Evolutionary conservation across 805 yeast species (phyloP), one percentile per base, ranked within the genome.

Genomic region (Spathaspora girioi): DNA sequence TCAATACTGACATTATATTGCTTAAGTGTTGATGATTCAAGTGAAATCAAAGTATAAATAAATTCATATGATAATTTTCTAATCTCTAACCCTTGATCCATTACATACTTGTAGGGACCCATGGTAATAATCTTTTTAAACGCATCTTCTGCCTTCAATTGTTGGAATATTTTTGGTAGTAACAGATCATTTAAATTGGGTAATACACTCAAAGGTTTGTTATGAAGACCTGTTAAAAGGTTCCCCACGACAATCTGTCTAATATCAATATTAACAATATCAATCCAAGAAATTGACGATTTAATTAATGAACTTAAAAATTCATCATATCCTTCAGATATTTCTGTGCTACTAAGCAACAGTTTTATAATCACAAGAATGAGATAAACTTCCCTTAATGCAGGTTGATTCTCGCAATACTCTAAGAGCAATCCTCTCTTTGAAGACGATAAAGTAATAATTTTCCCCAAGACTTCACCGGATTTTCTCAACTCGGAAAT

Each of bases 51-150:
- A 8, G 88, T 77, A 63, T 83, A 85, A 27, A 89, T 68, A 19
- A 84, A 68, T 60, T 89, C 96, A 64, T 84, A 87, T 6, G 87
- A 75, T 38, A 86, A 78, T 61, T 87, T 87, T 49, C 96, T 76
- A 52, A 82, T 80, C 53, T 83, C 89, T 40, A 87, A 71, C 0
- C 91, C 94, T 56, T 84, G 86, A 59, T 89, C 97, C 40, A 88
- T 79, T 54, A 83, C 83, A 62, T 88, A 92, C 62, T 87, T 88
- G 73, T 86, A 89, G 0, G 96, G 96, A 1, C 97, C 97, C 81
- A 90, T 88, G 45, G 85, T 86, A 32, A 89, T 84, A 17, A 77
- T 71, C 50, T 83, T 83, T 44, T 86, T 80, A 59, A 81, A 83
- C 51, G 80, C 78, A 31, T 76, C 78, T 56, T 79, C 79, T 0